Conservation (phyloP, 1,284 basidiomycete genomes). For the Wallemia ichthyophaga region DNA sequence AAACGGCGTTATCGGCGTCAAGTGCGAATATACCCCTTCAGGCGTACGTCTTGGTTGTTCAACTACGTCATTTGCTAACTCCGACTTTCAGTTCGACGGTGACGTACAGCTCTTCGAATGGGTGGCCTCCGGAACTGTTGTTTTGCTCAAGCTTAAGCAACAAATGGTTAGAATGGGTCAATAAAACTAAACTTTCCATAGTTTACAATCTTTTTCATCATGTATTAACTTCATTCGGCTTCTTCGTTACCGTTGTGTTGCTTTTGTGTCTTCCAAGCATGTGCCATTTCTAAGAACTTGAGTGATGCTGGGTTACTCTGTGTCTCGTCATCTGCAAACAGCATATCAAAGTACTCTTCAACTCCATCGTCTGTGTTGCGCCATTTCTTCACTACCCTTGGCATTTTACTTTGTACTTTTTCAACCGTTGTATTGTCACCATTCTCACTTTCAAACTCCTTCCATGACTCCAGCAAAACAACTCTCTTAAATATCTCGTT, state of each 20-base stretch:
- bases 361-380: conserved; percentile 54
- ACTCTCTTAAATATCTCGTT: conserved; percentile 30
- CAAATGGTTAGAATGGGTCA: conserved; percentile 1
- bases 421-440: conserved; percentile 36
- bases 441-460: conserved; percentile 51
- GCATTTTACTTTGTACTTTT: conserved; percentile 65
- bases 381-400: conserved; percentile 58
- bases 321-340: conserved; percentile 77
- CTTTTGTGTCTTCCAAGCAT: conserved; percentile 32
- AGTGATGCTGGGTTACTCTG: conserved; percentile 70
- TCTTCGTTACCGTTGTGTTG: background rate
- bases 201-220: background rate
- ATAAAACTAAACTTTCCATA: background rate
- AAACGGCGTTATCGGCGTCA: background rate
- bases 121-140: background rate
- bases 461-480: conserved; percentile 71
- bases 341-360: conserved; percentile 73
- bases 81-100: background rate
- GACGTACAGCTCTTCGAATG: background rate
- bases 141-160: background rate
- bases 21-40: background rate
- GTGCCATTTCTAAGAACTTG: conserved; percentile 56
- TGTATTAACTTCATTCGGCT: background rate
- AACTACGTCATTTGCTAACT: background rate
- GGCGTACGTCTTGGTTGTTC: background rate